Evolutionary conservation across 2,329 filamentous ascomycete genomes (phyloP), one percentile per base, ranked within the genome.

Genomic region (Chaetomium sp.): DNA sequence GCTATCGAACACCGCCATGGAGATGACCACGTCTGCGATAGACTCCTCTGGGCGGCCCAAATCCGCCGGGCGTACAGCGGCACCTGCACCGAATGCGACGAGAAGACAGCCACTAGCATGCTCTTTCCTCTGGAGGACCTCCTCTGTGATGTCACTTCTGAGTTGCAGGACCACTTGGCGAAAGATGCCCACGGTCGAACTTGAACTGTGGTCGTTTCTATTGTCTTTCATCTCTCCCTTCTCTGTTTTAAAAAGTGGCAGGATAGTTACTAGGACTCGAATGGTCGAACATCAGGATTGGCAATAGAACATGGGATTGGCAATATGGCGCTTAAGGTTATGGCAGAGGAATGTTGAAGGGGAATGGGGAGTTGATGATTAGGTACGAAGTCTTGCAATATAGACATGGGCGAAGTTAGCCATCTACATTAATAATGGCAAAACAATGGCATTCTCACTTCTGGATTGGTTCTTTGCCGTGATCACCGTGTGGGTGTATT

Each of bases 121-220:
- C 25, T 66, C 23, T 65, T 66, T 29, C 65, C 62, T 8, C 25
- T 66, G 13, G 57, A 58, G 16, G 65, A 65, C 19, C 42, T 67
- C 1, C 27, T 67, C 10, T 54, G 51, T 27, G 59, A 65, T 13
- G 33, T 67, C 16, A 31, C 45, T 4, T 60, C 35, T 38, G 65
- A 63, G 50, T 9, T 67, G n/a, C 57, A 62, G 35, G 23, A n/a
- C 19, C 49, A 50, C 12, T 33, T 66, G 8, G 13, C 23, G 21
- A 35, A 50, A 38, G 42, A 49, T 25, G 50, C 47, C n/a, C 31
- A 56, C n/a, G 6, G 4, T 23, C n/a, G 21, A 21, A 7, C n/a
- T 12, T 47, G 9, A 47, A 7, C 8, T 1, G 5, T 45, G 6
- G 19, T 45, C 16, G 42, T 45, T n/a, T n/a, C n/a, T n/a, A n/a